Conservation (phyloP, 1,139 yeast genomes). For the Magnusiomyces starmeri region DNA sequence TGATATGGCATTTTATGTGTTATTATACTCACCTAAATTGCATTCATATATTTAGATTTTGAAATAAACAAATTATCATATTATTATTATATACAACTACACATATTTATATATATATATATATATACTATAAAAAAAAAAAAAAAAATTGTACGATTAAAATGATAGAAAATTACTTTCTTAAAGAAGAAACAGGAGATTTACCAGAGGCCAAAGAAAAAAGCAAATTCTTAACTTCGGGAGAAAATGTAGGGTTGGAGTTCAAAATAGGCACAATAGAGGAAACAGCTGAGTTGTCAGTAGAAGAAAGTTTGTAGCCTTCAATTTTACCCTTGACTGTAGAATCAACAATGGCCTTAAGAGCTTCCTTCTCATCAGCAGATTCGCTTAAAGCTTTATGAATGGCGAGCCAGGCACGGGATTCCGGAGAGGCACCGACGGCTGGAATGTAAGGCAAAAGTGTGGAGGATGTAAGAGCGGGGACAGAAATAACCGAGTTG, state of each 20-base stretch:
- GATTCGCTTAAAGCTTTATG: conserved; percentile 9
- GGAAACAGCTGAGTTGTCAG: conserved; percentile 10
- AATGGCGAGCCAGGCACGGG: conserved; percentile 14
- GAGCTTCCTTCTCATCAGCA: conserved; percentile 11
- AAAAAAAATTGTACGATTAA: too few relatives aligned
- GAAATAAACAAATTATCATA: too few relatives aligned
- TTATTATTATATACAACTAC: too few relatives aligned
- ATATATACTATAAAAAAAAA: too few relatives aligned
- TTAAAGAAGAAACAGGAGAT: conserved; percentile 19
- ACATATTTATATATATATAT: too few relatives aligned
- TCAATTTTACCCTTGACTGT: conserved; percentile 20
- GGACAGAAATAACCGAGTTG: conserved; percentile 9
- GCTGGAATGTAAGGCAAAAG: conserved; percentile 12
- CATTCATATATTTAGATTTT: too few relatives aligned
- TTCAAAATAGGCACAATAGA: conserved; percentile 21
- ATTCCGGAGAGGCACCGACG: conserved; percentile 11
- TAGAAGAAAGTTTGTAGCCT: conserved; percentile 17
- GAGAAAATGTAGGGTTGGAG: conserved; percentile 22
- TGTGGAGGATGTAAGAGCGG: conserved; percentile 7
- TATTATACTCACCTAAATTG: too few relatives aligned
- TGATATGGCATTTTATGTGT: too few relatives aligned
- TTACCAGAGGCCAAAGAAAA: conserved; percentile 26
- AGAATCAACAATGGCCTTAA: conserved; percentile 18
- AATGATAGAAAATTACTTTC: too few relatives aligned
- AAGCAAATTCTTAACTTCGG: conserved; percentile 22